Evolutionary conservation across 2,329 filamentous ascomycete species (phyloP).

Genomic region (Emergomyces orientalis): DNA sequence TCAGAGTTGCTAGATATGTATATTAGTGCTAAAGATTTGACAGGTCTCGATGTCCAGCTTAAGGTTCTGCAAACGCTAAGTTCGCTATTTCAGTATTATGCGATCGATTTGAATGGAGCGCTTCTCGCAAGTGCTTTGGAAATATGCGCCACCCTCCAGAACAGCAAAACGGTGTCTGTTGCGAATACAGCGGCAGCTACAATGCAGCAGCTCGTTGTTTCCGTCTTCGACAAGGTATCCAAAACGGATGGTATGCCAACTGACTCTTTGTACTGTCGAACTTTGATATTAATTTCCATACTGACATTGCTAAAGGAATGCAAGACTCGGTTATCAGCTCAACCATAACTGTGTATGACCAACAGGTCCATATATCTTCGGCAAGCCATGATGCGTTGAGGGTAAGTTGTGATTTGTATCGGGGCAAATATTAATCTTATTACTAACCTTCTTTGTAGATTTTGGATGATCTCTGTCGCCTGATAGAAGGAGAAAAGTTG

Average conservation of each 20-base stretch:
- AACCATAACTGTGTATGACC: slow-evolving; percentile 46
- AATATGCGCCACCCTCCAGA: slow-evolving; percentile 84
- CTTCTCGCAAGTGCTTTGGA: slow-evolving; percentile 74
- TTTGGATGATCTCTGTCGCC: slow-evolving; percentile 79
- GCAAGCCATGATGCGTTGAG: slow-evolving; percentile 80
- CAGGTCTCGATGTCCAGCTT: slow-evolving; percentile 76
- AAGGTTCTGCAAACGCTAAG: slow-evolving; percentile 92
- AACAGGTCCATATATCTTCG: slow-evolving; percentile 56
- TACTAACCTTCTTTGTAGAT: slow-evolving; percentile 43
- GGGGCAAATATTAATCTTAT: slow-evolving; percentile 7
- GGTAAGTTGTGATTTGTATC: slow-evolving; percentile 35
- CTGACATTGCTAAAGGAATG: not conserved
- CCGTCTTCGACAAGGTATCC: slow-evolving; percentile 85
- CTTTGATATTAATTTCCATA: not conserved
- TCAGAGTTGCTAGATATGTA: not conserved
- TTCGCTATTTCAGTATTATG: slow-evolving; percentile 82
- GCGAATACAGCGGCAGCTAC: slow-evolving; percentile 96
- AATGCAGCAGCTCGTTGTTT: slow-evolving; percentile 82
- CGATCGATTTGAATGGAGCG: slow-evolving; percentile 67
- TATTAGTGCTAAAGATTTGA: slow-evolving; percentile 18
- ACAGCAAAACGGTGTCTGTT: slow-evolving; percentile 84
- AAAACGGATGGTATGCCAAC: slow-evolving; percentile 61
- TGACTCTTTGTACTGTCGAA: not conserved
- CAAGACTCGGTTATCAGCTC: not conserved
- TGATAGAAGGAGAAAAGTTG: slow-evolving; percentile 75